These are phyloP conservation scores for Penicillium malachiteum DNA, from an alignment of 495 filamentous ascomycete genomes.

Conservation along the genomic window DNA sequence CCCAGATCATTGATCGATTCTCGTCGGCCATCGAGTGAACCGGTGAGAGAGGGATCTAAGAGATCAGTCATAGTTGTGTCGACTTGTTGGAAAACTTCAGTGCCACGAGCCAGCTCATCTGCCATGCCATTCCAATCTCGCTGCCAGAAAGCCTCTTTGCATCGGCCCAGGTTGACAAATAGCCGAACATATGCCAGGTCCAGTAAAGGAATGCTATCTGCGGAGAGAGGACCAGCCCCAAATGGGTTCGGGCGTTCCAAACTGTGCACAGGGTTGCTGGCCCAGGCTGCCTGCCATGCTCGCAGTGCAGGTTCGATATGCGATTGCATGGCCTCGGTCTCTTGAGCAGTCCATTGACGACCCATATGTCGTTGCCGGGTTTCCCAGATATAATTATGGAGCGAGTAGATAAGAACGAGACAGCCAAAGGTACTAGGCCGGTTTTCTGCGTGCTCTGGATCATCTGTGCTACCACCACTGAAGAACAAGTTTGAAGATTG, in stretches of 20 bases:
- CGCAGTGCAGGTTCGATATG: slow-evolving; percentile 93
- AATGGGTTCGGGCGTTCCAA: slow-evolving; percentile 86
- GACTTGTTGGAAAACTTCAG: slow-evolving; percentile 71
- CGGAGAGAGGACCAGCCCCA: slow-evolving; percentile 83
- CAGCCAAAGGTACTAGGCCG: slow-evolving; percentile 94
- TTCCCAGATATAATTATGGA: slow-evolving; percentile 99
- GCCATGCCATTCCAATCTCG: slow-evolving; percentile 92
- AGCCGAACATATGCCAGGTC: slow-evolving; percentile 92
- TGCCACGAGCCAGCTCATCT: slow-evolving; percentile 80
- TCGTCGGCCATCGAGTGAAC: slow-evolving; percentile 26
- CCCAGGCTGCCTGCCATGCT: slow-evolving; percentile 96
- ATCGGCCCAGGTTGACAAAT: slow-evolving; percentile 86
- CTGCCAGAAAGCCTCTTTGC: slow-evolving; percentile 94
- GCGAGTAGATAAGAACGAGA: slow-evolving; percentile 86
- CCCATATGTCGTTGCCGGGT: slow-evolving; percentile 88
- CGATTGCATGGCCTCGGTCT: slow-evolving; percentile 94
- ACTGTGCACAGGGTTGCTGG: slow-evolving; percentile 80
- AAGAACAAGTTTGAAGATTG: slow-evolving; percentile 49
- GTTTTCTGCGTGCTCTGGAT: slow-evolving; percentile 61
- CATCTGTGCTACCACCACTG: slow-evolving; percentile 23
- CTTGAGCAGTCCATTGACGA: slow-evolving; percentile 84
- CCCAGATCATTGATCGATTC: slow-evolving; percentile 43
- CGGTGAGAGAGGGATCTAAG: slow-evolving; percentile 34
- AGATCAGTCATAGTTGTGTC: slow-evolving; percentile 46
- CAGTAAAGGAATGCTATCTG: slow-evolving; percentile 91